phyloP scores from a whole-genome alignment of 495 filamentous ascomycete genomes.

The Aspergillus heteromorphus region DNA sequence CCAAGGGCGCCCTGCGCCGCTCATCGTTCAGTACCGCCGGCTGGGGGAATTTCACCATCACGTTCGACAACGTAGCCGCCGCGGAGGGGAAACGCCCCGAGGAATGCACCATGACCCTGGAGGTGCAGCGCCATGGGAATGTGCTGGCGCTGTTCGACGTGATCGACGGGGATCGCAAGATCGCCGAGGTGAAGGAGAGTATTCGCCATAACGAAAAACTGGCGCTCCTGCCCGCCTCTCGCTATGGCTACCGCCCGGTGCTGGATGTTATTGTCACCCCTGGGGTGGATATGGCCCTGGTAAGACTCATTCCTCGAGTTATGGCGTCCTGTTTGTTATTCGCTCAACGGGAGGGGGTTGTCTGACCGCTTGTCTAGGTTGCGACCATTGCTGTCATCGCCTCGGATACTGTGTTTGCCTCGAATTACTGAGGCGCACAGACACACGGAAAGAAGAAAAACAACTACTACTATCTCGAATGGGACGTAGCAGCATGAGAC shows the following conservation, averaged over 20 bases:
- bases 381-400: slow-evolving; percentile 11
- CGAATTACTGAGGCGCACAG: neutral
- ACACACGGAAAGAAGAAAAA: no score
- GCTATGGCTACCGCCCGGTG: slow-evolving; percentile 12
- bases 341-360: neutral
- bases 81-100: slow-evolving; percentile 12
- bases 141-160: slow-evolving; percentile 18
- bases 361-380: slow-evolving; percentile 4
- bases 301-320: slow-evolving; percentile 4
- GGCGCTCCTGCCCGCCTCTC: slow-evolving; percentile 10
- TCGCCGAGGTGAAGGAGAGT: slow-evolving; percentile 24
- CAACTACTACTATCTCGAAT: no score
- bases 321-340: no score
- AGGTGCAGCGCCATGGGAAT: slow-evolving; percentile 14
- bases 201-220: slow-evolving; percentile 22
- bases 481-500: no score
- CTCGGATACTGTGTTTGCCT: slow-evolving; percentile 9
- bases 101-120: slow-evolving; percentile 19
- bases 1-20: slow-evolving; percentile 12
- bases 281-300: slow-evolving; percentile 22
- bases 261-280: slow-evolving; percentile 19
- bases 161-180: slow-evolving; percentile 23
- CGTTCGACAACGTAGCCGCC: slow-evolving; percentile 21
- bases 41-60: slow-evolving; percentile 18
- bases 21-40: slow-evolving; percentile 6